These are phyloP conservation scores for Ulmus americana DNA, from an alignment of 331 rosid genomes.

Conservation along the genomic window DNA sequence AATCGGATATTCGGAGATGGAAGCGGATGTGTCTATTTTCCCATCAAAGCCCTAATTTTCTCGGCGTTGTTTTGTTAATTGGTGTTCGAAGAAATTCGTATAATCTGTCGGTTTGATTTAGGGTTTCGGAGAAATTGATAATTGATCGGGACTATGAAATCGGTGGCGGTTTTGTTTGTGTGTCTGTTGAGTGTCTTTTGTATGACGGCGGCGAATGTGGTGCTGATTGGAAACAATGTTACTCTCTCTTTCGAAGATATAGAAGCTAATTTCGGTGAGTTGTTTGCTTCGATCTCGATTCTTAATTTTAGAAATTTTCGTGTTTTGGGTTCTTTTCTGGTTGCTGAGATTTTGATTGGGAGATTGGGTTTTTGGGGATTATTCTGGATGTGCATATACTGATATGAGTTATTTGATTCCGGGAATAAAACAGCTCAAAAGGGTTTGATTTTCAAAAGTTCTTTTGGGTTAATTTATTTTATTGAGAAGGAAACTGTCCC, in stretches of 20 bases:
- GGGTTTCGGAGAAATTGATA: neutral
- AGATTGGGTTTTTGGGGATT: conserved; percentile 5
- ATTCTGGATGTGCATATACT: conserved; percentile 2
- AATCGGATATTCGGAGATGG: conserved; percentile 40
- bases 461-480: neutral
- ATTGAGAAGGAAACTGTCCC: neutral
- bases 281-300: neutral
- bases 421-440: conserved; percentile 12
- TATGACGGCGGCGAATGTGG: conserved; percentile 63
- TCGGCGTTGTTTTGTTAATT: neutral
- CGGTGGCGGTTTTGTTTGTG: conserved; percentile 30
- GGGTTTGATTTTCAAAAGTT: neutral
- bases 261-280: conserved; percentile 92
- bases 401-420: neutral
- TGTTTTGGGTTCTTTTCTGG: conserved; percentile 9
- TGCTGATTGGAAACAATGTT: conserved; percentile 66
- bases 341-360: conserved; percentile 4
- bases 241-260: conserved; percentile 82
- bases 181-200: conserved; percentile 33
- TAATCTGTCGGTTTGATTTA: neutral
- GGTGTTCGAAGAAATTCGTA: too few species aligned
- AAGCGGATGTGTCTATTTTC: conserved; percentile 70
- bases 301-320: neutral
- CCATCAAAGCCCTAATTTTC: conserved; percentile 38
- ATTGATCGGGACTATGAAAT: conserved; percentile 40